phyloP scores from a whole-genome alignment of 2,329 filamentous ascomycete genomes.

The Coleophoma eucalyptorum region DNA sequence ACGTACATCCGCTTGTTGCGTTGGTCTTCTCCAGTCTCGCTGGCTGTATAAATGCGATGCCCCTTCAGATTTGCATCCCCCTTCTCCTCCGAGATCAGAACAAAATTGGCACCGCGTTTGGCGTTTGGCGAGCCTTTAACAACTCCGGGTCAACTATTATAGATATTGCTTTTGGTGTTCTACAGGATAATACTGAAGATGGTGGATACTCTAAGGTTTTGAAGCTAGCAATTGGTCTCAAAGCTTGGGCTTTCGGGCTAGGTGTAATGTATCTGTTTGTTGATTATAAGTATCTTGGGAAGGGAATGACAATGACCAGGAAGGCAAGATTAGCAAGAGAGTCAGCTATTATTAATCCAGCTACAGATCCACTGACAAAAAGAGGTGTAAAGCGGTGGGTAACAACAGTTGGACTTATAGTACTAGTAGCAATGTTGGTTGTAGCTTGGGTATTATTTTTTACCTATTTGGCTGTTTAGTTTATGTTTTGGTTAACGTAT shows the following conservation, averaged over 20 bases:
- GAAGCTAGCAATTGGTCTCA: slow-evolving; percentile 20
- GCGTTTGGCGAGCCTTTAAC: slow-evolving; percentile 26
- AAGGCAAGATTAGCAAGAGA: slow-evolving; percentile 7
- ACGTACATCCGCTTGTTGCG: slow-evolving; percentile 17
- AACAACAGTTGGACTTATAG: neutral
- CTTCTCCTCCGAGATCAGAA: slow-evolving; percentile 18
- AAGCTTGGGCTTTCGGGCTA: slow-evolving; percentile 23
- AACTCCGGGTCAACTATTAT: slow-evolving; percentile 23
- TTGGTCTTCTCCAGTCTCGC: slow-evolving; percentile 24
- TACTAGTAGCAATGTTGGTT: neutral
- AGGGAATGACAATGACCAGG: slow-evolving; percentile 17
- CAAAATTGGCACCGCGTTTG: slow-evolving; percentile 21
- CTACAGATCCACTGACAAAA: neutral
- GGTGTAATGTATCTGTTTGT: slow-evolving; percentile 21
- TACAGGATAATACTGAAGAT: slow-evolving; percentile 23
- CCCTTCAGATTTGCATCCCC: slow-evolving; percentile 22
- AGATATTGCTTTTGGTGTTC: slow-evolving; percentile 23
- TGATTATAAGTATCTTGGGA: slow-evolving; percentile 12
- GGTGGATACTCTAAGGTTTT: slow-evolving; percentile 21
- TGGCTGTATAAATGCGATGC: slow-evolving; percentile 22
- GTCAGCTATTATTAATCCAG: neutral
- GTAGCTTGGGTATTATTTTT: neutral
- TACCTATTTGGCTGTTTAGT: too few relatives aligned
- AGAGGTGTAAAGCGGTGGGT: neutral
- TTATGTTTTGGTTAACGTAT: too few relatives aligned